Evolutionary conservation across 352 stramenopile genomes (phyloP).

Genomic region (Elongisporangium prolatum): DNA sequence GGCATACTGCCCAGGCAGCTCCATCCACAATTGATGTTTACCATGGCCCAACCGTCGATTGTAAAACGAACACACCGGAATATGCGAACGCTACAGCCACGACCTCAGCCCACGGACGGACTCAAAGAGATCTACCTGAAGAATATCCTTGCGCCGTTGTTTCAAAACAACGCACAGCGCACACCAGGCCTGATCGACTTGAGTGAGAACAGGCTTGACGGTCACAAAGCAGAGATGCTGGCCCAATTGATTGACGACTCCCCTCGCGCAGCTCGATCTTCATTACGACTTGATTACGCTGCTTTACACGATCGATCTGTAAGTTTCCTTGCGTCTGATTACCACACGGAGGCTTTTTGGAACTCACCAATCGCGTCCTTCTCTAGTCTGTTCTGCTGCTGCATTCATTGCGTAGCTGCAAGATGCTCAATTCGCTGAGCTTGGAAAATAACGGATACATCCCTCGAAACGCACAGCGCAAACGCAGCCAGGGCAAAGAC

Average conservation of each 20-base stretch:
- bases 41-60: background rate
- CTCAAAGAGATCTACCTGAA: conserved; percentile 42
- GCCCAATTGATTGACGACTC: conserved; percentile 46
- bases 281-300: conserved; percentile 51
- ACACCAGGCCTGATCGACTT: conserved; percentile 49
- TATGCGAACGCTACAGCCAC: background rate
- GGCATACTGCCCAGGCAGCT: conserved; percentile 35
- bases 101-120: conserved; percentile 21
- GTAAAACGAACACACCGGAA: background rate
- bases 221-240: conserved; percentile 35
- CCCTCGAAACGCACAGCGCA: conserved; percentile 20
- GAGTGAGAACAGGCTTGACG: conserved; percentile 72
- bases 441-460: conserved; percentile 68
- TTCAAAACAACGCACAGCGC: conserved; percentile 42
- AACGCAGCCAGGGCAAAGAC: conserved; percentile 10
- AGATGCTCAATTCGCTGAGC: conserved; percentile 49
- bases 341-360: background rate
- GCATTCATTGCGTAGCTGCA: conserved; percentile 48
- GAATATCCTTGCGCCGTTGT: conserved; percentile 62
- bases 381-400: conserved; percentile 49
- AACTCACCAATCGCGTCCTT: conserved; percentile 3
- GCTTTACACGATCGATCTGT: conserved; percentile 56
- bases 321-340: too few species aligned
- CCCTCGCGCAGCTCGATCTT: conserved; percentile 30
- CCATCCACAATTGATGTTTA: background rate